Base-by-base conservation (phyloP, 257 asterid genomes). In the Datura wrightii region DNA sequence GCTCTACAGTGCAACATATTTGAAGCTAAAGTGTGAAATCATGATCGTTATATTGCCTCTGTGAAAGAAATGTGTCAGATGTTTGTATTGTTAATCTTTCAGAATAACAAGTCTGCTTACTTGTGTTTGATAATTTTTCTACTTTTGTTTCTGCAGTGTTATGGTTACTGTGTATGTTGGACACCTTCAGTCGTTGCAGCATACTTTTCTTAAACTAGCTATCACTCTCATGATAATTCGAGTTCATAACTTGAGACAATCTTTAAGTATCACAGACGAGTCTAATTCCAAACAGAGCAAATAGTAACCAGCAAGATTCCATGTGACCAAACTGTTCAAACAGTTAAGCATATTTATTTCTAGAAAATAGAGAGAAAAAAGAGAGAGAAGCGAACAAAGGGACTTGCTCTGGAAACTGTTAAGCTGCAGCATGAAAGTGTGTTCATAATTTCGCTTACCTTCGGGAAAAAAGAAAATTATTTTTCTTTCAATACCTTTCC, bases 11-110 rank as follows among this genome's bases (percentile, higher is more conserved):
- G 98, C 89, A 90, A 92, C 82, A 94, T 94, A 62, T 97, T 94
- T 0, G 96, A 94, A 82, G 89, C 99, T 0, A 93, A 93, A 83
- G 90, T 94, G 83, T 96, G 99, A 98, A 94, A 98, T 0, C 99
- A 94, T 89, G 94, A 93, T 8, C 98, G 99, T 5, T 87, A 97
- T 11, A 88, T 96, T 2, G 98, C 98, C 1, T 88, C 97, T 48
- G 62, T 13, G 62, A 52, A 76, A 46, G 59, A 46, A 5, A 19
- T 10, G 39, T 46, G 41, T 72, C 44, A 50, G 62, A 31, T 76
- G 82, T 76, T 52, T 76, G 31, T 19, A 31, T 50, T 3, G 82
- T 96, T 52, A 52, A 74, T 19, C 59, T 31, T 76, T 4, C 41
- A 46, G 59, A 72, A 5, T 74, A 46, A 48, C 5, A 18, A 5